Percentiles rank a stretch among this genome's conserved stretches.
phyloP scores from a whole-genome alignment of 2,329 filamentous ascomycete genomes.

The Fusarium subglutinans region DNA sequence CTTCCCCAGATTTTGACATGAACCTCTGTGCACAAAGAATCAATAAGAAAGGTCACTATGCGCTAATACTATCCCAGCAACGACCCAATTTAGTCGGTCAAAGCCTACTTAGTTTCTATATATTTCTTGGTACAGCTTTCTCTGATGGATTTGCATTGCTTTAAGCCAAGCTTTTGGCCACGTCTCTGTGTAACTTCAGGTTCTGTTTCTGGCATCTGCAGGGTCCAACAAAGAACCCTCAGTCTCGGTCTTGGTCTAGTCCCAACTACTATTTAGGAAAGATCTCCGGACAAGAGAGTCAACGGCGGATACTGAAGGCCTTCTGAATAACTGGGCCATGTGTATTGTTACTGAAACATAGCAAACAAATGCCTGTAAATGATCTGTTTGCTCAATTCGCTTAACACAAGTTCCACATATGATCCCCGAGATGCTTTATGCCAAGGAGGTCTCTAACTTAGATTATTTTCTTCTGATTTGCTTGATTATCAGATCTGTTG shows the following conservation, averaged over 20 bases:
- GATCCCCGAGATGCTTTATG: background rate
- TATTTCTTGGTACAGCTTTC: too few species aligned
- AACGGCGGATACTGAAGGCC: background rate
- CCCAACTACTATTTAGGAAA: background rate
- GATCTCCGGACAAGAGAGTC: background rate
- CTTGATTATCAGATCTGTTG: background rate
- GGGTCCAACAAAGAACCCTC: background rate
- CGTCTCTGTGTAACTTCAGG: too few species aligned
- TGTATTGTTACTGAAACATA: background rate
- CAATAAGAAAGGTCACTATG: background rate
- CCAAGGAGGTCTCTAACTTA: background rate
- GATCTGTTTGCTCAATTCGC: background rate
- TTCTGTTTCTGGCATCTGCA: background rate
- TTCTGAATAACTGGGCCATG: background rate
- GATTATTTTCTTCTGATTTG: background rate
- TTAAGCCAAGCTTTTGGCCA: too few species aligned
- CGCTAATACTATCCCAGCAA: too few species aligned
- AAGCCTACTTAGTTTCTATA: rapidly evolving
- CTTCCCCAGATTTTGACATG: background rate
- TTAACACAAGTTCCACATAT: background rate
- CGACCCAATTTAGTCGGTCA: too few species aligned
- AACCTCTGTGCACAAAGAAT: background rate
- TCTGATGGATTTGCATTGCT: too few species aligned
- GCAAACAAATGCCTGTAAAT: background rate
- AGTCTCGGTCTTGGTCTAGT: background rate